Evolutionary conservation across 2,329 filamentous ascomycete species (phyloP).

Genomic region (Talaromyces piceae): DNA sequence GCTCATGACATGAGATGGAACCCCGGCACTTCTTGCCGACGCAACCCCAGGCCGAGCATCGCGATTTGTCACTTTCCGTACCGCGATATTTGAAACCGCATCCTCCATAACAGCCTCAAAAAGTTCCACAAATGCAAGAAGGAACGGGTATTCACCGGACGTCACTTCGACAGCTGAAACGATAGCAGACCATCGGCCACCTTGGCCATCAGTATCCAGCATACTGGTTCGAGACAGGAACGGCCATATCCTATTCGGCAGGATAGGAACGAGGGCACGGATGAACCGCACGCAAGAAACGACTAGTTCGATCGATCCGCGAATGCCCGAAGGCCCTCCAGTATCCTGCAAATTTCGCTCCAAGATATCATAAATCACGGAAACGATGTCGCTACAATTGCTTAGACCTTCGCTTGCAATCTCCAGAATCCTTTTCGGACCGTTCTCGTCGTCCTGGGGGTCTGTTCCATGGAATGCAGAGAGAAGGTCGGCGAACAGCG

Average conservation of each 20-base stretch:
- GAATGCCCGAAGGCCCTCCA: slow-evolving; percentile 53
- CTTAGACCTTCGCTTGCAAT: slow-evolving; percentile 44
- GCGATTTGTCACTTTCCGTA: slow-evolving; percentile 30
- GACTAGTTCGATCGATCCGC: slow-evolving; percentile 59
- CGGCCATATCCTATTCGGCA: slow-evolving; percentile 82
- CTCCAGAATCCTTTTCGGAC: slow-evolving; percentile 40
- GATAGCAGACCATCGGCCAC: slow-evolving; percentile 68
- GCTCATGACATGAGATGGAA: slow-evolving; percentile 69
- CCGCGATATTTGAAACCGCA: slow-evolving; percentile 51
- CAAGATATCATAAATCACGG: slow-evolving; percentile 75
- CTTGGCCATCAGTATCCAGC: slow-evolving; percentile 66
- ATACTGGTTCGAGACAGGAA: slow-evolving; percentile 75
- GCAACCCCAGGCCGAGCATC: slow-evolving; percentile 22
- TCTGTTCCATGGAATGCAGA: slow-evolving; percentile 30
- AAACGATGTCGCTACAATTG: slow-evolving; percentile 60
- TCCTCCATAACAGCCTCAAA: slow-evolving; percentile 72
- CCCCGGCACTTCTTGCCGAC: slow-evolving; percentile 55
- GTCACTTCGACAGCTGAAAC: slow-evolving; percentile 77
- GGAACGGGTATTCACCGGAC: slow-evolving; percentile 66
- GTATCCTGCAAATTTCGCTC: slow-evolving; percentile 54
- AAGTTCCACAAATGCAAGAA: slow-evolving; percentile 64
- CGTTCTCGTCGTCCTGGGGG: slow-evolving; percentile 27
- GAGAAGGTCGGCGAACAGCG: slow-evolving; percentile 65
- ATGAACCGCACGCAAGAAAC: slow-evolving; percentile 76
- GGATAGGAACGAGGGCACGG: slow-evolving; percentile 60